Percentiles rank a stretch among this genome's conserved stretches.
Evolutionary conservation across 2,329 filamentous ascomycete genomes (phyloP).

Genomic region (Knoxdaviesia capensis): DNA sequence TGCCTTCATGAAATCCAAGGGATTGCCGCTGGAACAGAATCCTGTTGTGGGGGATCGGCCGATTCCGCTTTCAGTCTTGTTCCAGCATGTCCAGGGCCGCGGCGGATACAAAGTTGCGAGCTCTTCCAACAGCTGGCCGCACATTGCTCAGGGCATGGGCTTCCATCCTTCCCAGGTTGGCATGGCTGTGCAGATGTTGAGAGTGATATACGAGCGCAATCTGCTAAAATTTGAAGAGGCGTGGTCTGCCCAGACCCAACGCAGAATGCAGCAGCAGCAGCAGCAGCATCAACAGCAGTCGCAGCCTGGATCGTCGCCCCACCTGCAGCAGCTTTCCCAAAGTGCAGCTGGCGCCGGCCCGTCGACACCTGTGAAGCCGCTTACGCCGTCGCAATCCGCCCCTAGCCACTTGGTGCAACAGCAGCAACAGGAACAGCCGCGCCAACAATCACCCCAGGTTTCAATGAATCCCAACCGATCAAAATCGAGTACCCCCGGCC

Average conservation of each 20-base stretch:
- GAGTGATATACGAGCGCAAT: slow-evolving; percentile 55
- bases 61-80: slow-evolving; percentile 58
- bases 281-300: slow-evolving; percentile 17
- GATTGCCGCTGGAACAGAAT: slow-evolving; percentile 52
- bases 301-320: slow-evolving; percentile 14
- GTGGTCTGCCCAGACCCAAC: slow-evolving; percentile 35
- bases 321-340: slow-evolving; percentile 16
- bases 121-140: slow-evolving; percentile 50
- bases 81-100: slow-evolving; percentile 51
- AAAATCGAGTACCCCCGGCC: neutral
- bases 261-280: slow-evolving; percentile 28
- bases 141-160: slow-evolving; percentile 44
- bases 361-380: too few relatives aligned
- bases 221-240: slow-evolving; percentile 58
- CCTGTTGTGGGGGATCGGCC: slow-evolving; percentile 55
- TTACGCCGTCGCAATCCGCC: slow-evolving; percentile 1
- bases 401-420: slow-evolving; percentile 8
- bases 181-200: slow-evolving; percentile 47
- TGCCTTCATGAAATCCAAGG: slow-evolving; percentile 56
- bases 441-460: neutral
- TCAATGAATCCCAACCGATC: slow-evolving; percentile 5
- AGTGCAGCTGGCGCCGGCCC: slow-evolving; percentile 13
- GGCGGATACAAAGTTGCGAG: slow-evolving; percentile 62
- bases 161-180: slow-evolving; percentile 43
- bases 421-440: slow-evolving; percentile 1